phyloP scores from a whole-genome alignment of 768 basidiomycete genomes.

The Boletus pseudopeckii region DNA sequence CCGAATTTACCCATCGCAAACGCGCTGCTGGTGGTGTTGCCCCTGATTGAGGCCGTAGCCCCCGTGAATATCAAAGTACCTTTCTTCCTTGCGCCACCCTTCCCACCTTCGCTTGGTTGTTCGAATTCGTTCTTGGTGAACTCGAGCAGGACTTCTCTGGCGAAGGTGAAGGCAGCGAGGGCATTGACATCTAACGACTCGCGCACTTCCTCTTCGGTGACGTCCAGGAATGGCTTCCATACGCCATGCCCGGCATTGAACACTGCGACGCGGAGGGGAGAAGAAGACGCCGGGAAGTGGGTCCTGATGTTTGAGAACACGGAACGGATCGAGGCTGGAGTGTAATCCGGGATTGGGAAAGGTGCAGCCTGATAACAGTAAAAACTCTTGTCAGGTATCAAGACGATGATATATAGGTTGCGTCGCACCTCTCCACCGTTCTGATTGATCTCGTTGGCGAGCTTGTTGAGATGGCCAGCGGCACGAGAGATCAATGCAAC shows the following conservation, averaged over 20 bases:
- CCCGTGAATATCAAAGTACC: constrained; percentile 73
- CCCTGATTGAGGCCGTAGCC: constrained; percentile 64
- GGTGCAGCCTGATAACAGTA: constrained; percentile 45
- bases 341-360: constrained; percentile 53
- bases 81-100: constrained; percentile 45
- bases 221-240: constrained; percentile 66
- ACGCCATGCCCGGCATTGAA: constrained; percentile 59
- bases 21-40: constrained; percentile 56
- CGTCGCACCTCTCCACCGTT: constrained; percentile 54
- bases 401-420: neutral
- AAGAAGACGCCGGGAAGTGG: constrained; percentile 44
- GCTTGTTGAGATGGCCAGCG: constrained; percentile 44
- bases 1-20: constrained; percentile 67
- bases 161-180: constrained; percentile 59
- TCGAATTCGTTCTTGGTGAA: constrained; percentile 53
- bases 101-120: constrained; percentile 39
- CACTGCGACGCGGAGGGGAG: constrained; percentile 56
- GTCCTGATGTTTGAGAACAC: constrained; percentile 47
- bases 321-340: constrained; percentile 47
- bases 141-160: constrained; percentile 54
- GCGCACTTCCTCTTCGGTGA: constrained; percentile 56
- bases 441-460: constrained; percentile 53
- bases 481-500: constrained; percentile 66
- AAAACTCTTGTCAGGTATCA: neutral
- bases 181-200: constrained; percentile 49